Percentiles rank a stretch among this genome's conserved stretches.
Evolutionary conservation across 305 asterid genomes (phyloP).

Genomic region (Fraxinus paxiana): DNA sequence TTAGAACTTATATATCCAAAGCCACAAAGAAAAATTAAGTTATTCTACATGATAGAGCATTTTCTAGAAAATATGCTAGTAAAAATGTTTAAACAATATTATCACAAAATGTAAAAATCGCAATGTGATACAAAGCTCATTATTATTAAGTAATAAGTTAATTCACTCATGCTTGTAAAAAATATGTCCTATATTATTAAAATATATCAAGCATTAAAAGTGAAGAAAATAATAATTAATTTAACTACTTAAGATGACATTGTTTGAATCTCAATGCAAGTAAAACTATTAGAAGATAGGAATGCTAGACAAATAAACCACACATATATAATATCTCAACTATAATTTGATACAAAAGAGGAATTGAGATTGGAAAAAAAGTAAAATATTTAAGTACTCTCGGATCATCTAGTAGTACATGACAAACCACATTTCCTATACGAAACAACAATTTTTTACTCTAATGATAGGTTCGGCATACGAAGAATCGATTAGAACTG

Average conservation of each 20-base stretch:
- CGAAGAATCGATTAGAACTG: not conserved
- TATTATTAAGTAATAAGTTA: not conserved
- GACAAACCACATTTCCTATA: not conserved
- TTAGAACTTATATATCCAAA: not conserved
- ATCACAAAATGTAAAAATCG: not conserved
- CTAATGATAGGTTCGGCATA: not conserved
- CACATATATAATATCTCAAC: not conserved
- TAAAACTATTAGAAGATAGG: not conserved
- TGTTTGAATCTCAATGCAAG: not conserved
- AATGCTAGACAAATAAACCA: not conserved
- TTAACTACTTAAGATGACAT: not conserved
- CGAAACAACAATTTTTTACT: not conserved
- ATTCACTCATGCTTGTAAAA: not conserved
- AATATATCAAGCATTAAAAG: not conserved
- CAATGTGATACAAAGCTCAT: not conserved
- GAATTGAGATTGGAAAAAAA: not conserved
- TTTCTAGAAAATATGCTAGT: not conserved
- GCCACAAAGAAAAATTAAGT: not conserved
- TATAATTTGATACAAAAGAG: not conserved
- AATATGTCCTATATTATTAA: not conserved
- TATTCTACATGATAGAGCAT: not conserved
- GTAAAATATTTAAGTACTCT: not conserved
- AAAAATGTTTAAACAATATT: not conserved
- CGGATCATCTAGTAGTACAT: not conserved
- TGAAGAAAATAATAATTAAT: not conserved